Percentiles rank a stretch among this genome's conserved stretches.
phyloP scores from a whole-genome alignment of 2,329 filamentous ascomycete species.

The Xylaria polymorpha region DNA sequence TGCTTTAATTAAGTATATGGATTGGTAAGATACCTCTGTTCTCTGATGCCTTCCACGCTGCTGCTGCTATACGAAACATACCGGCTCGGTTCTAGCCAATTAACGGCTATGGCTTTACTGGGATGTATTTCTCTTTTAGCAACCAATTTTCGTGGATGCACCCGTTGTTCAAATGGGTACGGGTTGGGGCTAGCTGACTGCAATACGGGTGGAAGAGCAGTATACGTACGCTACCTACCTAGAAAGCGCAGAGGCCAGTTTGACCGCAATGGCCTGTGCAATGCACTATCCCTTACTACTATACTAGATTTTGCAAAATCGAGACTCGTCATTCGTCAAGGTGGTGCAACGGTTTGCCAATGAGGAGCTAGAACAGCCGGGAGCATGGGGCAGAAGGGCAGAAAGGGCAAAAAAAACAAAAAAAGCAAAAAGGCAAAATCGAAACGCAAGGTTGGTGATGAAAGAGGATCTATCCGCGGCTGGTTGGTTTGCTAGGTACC shows the following conservation, averaged over 20 bases:
- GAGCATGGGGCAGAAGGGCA: conserved; percentile 11
- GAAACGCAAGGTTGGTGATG: conserved; percentile 37
- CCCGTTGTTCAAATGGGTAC: conserved; percentile 1
- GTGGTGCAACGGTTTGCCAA: conserved; percentile 30
- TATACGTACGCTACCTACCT: too few relatives aligned
- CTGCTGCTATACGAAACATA: conserved; percentile 13
- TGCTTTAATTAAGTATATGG: background rate
- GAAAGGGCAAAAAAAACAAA: conserved; percentile 27
- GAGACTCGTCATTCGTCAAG: conserved; percentile 15
- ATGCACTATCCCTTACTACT: background rate
- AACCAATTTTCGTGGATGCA: conserved; percentile 24
- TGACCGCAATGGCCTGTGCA: conserved; percentile 21
- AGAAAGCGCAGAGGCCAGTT: background rate
- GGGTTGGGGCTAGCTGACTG: background rate
- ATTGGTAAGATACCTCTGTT: background rate
- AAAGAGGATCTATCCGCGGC: conserved; percentile 37
- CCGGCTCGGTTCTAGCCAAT: conserved; percentile 3
- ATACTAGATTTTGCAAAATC: conserved; percentile 11
- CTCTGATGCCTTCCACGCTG: conserved; percentile 2
- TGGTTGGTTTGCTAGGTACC: conserved; percentile 16
- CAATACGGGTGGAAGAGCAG: too few relatives aligned
- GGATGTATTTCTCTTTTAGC: background rate
- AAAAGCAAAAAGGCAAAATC: conserved; percentile 26
- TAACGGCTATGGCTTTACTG: conserved; percentile 11
- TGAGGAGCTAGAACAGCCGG: conserved; percentile 19